Percentiles rank a stretch among this genome's conserved stretches.
phyloP scores from a whole-genome alignment of 306 rosid species.

The Vigna nakashimae region DNA sequence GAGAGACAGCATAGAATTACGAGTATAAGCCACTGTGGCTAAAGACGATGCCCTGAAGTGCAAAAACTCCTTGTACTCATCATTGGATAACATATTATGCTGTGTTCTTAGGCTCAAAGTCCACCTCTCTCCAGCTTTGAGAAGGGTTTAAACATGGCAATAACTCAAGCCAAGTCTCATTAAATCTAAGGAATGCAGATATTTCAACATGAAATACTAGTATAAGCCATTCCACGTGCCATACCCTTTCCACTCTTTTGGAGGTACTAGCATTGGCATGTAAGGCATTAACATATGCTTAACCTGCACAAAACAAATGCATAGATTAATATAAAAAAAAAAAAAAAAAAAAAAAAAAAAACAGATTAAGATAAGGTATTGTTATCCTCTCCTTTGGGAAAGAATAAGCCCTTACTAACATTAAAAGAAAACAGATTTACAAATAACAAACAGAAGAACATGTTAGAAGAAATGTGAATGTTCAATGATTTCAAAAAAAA shows the following conservation, averaged over 20 bases:
- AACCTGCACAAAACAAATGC: constrained; percentile 62
- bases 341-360: constrained; percentile 15
- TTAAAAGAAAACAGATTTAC: constrained; percentile 31
- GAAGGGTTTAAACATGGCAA: constrained; percentile 3
- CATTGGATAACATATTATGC: background rate
- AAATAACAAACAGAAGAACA: constrained; percentile 18
- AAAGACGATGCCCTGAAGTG: background rate
- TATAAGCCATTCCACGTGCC: constrained; percentile 36
- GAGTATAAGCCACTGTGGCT: background rate
- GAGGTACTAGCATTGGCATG: constrained; percentile 91
- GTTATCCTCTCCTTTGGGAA: background rate
- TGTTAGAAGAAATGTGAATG: background rate
- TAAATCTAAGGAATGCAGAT: constrained; percentile 30
- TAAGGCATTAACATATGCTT: constrained; percentile 81
- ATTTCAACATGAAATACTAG: constrained; percentile 36
- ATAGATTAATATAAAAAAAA: constrained; percentile 17
- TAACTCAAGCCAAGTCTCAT: constrained; percentile 15
- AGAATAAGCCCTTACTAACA: constrained; percentile 11
- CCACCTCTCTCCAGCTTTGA: background rate
- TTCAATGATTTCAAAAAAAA: constrained; percentile 31
- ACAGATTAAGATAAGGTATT: constrained; percentile 9
- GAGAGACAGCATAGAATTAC: background rate
- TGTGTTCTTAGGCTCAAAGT: background rate
- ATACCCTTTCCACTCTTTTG: constrained; percentile 89
- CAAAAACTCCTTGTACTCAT: background rate